Percentiles rank a stretch among this genome's conserved stretches.
Conservation (phyloP, 2,329 filamentous ascomycete genomes). For the Xylaria sp. region DNA sequence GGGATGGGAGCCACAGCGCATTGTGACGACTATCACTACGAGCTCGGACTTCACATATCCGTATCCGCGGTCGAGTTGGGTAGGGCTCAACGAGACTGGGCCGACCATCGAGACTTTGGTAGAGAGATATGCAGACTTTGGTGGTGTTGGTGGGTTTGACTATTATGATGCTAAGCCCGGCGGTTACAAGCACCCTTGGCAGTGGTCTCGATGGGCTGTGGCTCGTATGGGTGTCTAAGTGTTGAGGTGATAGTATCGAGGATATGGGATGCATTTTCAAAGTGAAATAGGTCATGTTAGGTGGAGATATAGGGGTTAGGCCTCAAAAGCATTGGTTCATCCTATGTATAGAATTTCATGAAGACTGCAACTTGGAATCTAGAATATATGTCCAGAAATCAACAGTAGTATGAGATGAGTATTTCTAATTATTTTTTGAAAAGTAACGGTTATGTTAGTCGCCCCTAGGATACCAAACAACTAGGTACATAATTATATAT, state of each 20-base stretch:
- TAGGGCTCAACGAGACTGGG: background rate
- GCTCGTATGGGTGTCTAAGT: background rate
- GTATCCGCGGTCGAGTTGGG: background rate
- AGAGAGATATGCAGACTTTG: background rate
- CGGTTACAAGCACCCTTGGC: background rate
- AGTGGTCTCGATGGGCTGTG: slow-evolving; percentile 1
- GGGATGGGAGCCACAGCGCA: background rate
- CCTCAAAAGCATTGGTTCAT: too few species aligned
- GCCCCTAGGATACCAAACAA: too few species aligned
- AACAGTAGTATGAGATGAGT: too few species aligned
- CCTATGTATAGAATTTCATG: too few species aligned
- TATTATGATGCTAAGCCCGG: background rate
- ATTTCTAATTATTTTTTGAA: too few species aligned
- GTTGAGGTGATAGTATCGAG: background rate
- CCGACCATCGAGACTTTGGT: background rate
- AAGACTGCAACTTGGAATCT: too few species aligned
- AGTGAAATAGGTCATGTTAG: background rate
- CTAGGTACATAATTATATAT: too few species aligned
- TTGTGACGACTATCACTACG: background rate
- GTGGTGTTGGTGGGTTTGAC: background rate
- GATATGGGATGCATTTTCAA: background rate
- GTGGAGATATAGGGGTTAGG: too few species aligned
- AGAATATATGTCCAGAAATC: too few species aligned
- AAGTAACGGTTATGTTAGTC: too few species aligned
- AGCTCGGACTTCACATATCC: background rate